A percentile compares a stretch with the other conserved stretches of the same genome.
These are phyloP conservation scores for Brassica incana DNA, from an alignment of 345 rosid genomes.

Conservation along the genomic window DNA sequence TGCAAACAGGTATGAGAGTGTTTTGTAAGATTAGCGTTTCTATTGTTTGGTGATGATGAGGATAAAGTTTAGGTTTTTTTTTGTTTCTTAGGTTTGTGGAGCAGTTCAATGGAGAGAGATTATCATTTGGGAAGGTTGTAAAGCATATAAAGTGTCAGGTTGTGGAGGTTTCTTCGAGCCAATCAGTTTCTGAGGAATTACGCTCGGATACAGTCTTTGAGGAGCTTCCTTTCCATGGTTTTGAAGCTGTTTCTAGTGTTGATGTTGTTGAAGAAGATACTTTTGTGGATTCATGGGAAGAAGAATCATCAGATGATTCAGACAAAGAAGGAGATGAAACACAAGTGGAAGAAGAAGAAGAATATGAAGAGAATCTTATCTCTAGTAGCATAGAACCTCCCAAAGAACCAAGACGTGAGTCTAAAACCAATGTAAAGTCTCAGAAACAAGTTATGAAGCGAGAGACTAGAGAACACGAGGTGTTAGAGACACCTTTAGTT, in stretches of 20 bases:
- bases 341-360: conserved; percentile 12
- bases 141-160: conserved; percentile 71
- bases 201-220: conserved; percentile 28
- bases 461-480: conserved; percentile 15
- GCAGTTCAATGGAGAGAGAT: conserved; percentile 49
- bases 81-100: conserved; percentile 57
- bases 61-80: background rate
- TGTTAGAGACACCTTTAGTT: background rate
- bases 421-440: background rate
- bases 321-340: background rate
- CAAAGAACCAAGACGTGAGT: background rate
- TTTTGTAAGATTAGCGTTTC: background rate
- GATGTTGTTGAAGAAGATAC: conserved; percentile 23
- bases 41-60: background rate
- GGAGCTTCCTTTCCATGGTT: conserved; percentile 25
- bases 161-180: conserved; percentile 33
- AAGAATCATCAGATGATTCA: conserved; percentile 18
- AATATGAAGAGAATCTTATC: background rate
- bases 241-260: conserved; percentile 28
- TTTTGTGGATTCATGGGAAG: conserved; percentile 12
- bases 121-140: conserved; percentile 71
- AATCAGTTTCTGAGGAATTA: conserved; percentile 32
- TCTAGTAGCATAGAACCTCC: conserved; percentile 28
- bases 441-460: conserved; percentile 24
- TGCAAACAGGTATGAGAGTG: conserved; percentile 57